Conservation (phyloP, 2,329 filamentous ascomycete species). For the Colletotrichum liaoningense region DNA sequence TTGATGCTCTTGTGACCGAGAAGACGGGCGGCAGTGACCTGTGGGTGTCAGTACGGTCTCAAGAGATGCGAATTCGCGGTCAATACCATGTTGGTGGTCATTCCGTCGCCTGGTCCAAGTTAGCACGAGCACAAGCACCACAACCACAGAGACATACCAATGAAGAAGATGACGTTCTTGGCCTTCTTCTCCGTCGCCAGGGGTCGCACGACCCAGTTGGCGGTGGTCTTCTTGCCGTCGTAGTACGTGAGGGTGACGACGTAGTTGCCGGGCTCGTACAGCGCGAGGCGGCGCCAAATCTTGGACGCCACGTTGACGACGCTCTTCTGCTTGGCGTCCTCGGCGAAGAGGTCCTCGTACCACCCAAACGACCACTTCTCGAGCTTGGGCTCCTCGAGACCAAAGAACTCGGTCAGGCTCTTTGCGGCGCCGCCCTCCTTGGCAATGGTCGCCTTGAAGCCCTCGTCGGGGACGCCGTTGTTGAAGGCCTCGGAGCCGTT, state of each 20-base stretch:
- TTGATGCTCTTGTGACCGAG: slow-evolving; percentile 87
- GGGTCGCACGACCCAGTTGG: slow-evolving; percentile 82
- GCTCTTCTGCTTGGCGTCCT: slow-evolving; percentile 75
- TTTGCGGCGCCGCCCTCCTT: slow-evolving; percentile 69
- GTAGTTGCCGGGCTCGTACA: slow-evolving; percentile 85
- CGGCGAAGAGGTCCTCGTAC: slow-evolving; percentile 86
- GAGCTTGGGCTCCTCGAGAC: slow-evolving; percentile 78
- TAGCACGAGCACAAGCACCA: background rate
- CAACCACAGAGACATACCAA: slow-evolving; percentile 61
- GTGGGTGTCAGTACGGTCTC: background rate
- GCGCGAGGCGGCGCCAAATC: slow-evolving; percentile 78
- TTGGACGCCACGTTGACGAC: slow-evolving; percentile 85
- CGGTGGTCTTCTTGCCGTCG: slow-evolving; percentile 75
- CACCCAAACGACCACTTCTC: slow-evolving; percentile 88
- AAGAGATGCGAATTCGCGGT: too few relatives aligned
- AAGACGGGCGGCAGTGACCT: slow-evolving; percentile 81
- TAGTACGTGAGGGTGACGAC: slow-evolving; percentile 82
- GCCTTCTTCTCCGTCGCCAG: slow-evolving; percentile 77
- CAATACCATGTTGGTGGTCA: slow-evolving; percentile 76
- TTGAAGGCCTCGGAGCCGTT: slow-evolving; percentile 86
- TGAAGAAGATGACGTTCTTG: slow-evolving; percentile 89
- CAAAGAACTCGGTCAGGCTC: slow-evolving; percentile 75
- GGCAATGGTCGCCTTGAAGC: slow-evolving; percentile 80
- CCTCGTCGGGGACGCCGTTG: slow-evolving; percentile 74
- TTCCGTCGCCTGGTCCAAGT: slow-evolving; percentile 59